Base-by-base conservation (phyloP, 768 basidiomycete species). In the Phylloporus arenicola region DNA sequence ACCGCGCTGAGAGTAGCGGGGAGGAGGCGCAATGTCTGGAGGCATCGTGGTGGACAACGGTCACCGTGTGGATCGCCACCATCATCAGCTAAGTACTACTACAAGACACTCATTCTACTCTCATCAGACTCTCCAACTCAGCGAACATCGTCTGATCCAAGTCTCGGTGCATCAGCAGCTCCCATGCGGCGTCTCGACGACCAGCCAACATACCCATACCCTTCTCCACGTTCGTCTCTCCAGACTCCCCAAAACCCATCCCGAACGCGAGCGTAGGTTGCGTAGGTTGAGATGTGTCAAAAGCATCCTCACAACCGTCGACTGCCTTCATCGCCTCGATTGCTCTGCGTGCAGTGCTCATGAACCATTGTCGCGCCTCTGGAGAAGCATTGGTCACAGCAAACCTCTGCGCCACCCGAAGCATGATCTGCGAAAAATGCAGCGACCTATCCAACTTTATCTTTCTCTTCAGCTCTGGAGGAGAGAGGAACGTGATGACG, bases 221-320 rank as follows among this genome's bases (percentile, higher is more conserved):
- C 53, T 75, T 81, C 64, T 92, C 88, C 42, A 76, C 70, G 10
- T 73, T 72, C 16, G 67, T 77, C 57, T 89, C 86, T 8, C 80
- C 82, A 38, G 79, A 75, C 62, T 90, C 90, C 1, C 84, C 81
- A 59, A 85, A 90, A 13, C 87, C 89, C 78, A 92, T 86, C n/a
- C 88, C 89, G 63, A 90, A 92, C 5, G 85, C 75, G 45, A 92
- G 74, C 4, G 80, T 78, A 5, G 88, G 77, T 43, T 73, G 73
- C 17, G 70, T 69, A 17, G 81, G 67, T 55, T 84, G 81, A 3
- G 82, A 73, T 5, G 76, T 79, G 60, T 89, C 88, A 55, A 88
- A 86, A 33, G 79, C 74, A 62, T 92, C 89, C 56, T 81, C 79
- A 10, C 74, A 82, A 55, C 83, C 85, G 63, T 92, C 89, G 48